Base-by-base conservation (phyloP, 1,284 basidiomycete genomes). In the Pseudozyma tsukubaensis region DNA sequence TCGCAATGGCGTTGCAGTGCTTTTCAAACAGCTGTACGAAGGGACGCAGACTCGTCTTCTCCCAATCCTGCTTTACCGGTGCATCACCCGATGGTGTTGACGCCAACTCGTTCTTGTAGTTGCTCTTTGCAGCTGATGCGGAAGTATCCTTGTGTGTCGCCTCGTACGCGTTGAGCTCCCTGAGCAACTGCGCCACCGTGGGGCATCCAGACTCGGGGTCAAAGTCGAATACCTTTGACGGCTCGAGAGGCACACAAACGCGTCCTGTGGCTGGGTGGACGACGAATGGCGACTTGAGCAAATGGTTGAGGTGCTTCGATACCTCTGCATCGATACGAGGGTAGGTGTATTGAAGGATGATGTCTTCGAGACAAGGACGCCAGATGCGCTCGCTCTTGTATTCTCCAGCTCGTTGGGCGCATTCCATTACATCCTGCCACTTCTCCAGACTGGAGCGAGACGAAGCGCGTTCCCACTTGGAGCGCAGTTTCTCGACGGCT, bases 281-380 rank as follows among this genome's bases (percentile, higher is more conserved):
- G 83, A 94, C 97, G 85, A 99, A 99, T 0, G 97, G 97, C 29
- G 94, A 91, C 85, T 99, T 99, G 69, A 99, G 90, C 87, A 99
- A 89, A 86, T 99, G 97, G 86, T 99, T 99, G 61, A 94, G 89
- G 81, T 96, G 94, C 83, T 98, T 97, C 1, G 94, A 95, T 14
- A 99, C 96, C 85, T 99, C 96, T 7, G 93, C 91, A 85, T 99
- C 96, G 68, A 99, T 89, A 16, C 96, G 91, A 2, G 97, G 96
- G 84, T 99, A 99, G 0, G 93, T 96, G 85, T 97, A 98, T 83
- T 95, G 92, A 13, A 99, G 87, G 61, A 97, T 88, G 61, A 98
- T 89, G 77, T 98, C 96, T 82, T 97, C 91, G 45, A 83, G 69
- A 21, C 76, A 76, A 11, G 81, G 76, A 44, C 76, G 75, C 83